Evolutionary conservation across 768 basidiomycete species (phyloP).

Genomic region (Rhizopogon sp.): DNA sequence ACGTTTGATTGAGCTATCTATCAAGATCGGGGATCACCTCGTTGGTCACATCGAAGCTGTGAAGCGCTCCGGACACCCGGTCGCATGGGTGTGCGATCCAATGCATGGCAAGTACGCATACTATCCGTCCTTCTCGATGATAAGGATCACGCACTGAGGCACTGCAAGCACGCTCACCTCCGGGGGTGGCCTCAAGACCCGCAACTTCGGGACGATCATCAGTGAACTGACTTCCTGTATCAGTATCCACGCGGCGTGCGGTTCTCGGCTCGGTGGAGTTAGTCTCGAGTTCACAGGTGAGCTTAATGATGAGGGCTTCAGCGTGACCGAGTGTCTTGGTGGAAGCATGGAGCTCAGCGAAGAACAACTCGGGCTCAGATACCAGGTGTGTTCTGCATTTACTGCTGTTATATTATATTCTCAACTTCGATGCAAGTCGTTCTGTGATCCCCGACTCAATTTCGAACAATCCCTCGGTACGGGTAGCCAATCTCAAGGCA

Average conservation of each 20-base stretch:
- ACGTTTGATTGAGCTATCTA: not conserved
- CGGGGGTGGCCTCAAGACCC: constrained; percentile 78
- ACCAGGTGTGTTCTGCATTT: constrained; percentile 51
- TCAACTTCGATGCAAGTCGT: constrained; percentile 44
- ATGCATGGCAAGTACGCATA: constrained; percentile 96
- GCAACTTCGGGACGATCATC: constrained; percentile 86
- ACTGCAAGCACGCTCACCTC: constrained; percentile 73
- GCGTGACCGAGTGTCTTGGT: constrained; percentile 95
- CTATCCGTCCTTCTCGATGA: not conserved
- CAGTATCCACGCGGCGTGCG: constrained; percentile 67
- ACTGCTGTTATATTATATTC: not conserved
- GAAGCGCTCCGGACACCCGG: constrained; percentile 74
- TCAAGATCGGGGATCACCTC: constrained; percentile 71
- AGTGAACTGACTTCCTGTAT: constrained; percentile 80
- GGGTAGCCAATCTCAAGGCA: constrained; percentile 17
- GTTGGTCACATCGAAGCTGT: constrained; percentile 81
- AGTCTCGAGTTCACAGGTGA: constrained; percentile 93
- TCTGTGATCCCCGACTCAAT: constrained; percentile 92
- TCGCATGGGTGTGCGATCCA: constrained; percentile 93
- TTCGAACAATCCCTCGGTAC: constrained; percentile 91
- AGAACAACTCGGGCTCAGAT: constrained; percentile 84
- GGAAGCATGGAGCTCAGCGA: constrained; percentile 94
- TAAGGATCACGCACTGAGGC: not conserved
- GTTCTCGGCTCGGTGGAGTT: constrained; percentile 77
- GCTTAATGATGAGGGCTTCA: constrained; percentile 84